Percentiles rank a stretch among this genome's conserved stretches.
Evolutionary conservation across 164 flowering plant genomes (phyloP).

Genomic region (Malania oleifera): DNA sequence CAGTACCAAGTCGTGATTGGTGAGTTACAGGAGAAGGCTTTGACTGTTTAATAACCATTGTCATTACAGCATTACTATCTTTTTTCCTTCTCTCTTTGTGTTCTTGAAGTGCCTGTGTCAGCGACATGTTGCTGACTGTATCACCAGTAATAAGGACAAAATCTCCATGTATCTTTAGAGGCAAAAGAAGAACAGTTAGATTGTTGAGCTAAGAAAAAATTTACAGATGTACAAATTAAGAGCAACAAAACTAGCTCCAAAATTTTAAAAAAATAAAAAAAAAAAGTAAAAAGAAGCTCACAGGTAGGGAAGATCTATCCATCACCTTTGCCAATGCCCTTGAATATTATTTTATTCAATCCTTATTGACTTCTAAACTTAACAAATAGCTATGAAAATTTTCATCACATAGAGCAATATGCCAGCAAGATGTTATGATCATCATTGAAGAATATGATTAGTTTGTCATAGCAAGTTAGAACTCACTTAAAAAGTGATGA

Average conservation of each 20-base stretch:
- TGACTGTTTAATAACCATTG: slow-evolving; percentile 84
- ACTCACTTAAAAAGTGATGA: no score
- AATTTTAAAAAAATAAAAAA: background rate
- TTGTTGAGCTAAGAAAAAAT: background rate
- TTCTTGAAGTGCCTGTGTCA: slow-evolving; percentile 66
- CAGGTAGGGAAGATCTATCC: no score
- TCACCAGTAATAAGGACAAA: slow-evolving; percentile 90
- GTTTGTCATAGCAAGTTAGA: no score
- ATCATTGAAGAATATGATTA: no score
- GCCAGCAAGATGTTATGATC: no score
- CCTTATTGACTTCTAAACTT: no score
- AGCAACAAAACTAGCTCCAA: background rate
- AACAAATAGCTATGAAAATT: no score
- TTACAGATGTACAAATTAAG: background rate
- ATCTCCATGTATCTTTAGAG: slow-evolving; percentile 77
- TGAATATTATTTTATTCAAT: no score
- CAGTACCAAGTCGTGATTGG: slow-evolving; percentile 89
- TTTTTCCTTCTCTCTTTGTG: slow-evolving; percentile 84
- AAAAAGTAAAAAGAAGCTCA: no score
- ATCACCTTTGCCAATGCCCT: no score
- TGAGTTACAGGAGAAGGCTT: slow-evolving; percentile 67
- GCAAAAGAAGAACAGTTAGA: background rate
- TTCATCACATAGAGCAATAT: no score
- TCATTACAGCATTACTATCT: slow-evolving; percentile 84
- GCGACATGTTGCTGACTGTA: slow-evolving; percentile 94